phyloP scores from a whole-genome alignment of 1,284 basidiomycete genomes.

The Apiotrichum siamense region DNA sequence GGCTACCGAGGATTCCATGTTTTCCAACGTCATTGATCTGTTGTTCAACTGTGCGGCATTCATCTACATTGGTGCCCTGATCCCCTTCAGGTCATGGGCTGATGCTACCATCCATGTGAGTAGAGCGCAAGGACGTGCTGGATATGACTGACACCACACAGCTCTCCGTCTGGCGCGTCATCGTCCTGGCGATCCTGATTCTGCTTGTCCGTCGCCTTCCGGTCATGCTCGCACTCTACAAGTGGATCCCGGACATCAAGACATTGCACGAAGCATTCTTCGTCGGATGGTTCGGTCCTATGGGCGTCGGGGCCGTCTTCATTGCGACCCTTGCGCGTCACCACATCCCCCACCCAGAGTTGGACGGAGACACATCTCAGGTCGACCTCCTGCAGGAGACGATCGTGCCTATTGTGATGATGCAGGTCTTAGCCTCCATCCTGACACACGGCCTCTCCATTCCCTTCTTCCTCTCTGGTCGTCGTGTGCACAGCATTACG shows the following conservation, averaged over 20 bases:
- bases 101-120: constrained; percentile 55
- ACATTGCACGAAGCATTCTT: constrained; percentile 77
- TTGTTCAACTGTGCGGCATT: constrained; percentile 83
- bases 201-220: constrained; percentile 77
- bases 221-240: constrained; percentile 70
- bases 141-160: no score
- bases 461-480: constrained; percentile 82
- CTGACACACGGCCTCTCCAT: constrained; percentile 84
- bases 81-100: constrained; percentile 77
- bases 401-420: constrained; percentile 84
- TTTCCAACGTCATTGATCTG: constrained; percentile 88
- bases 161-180: constrained; percentile 71
- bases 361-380: constrained; percentile 53
- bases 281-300: constrained; percentile 79
- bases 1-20: constrained; percentile 90
- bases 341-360: constrained; percentile 56
- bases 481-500: constrained; percentile 79
- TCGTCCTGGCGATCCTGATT: constrained; percentile 72
- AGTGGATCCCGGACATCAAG: constrained; percentile 88
- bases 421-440: constrained; percentile 84
- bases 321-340: constrained; percentile 78
- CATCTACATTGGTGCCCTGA: constrained; percentile 89
- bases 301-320: constrained; percentile 81
- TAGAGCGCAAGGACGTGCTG: not conserved
- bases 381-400: constrained; percentile 62